Conservation (phyloP, 257 asterid genomes). For the Craterostigma plantagineum region DNA sequence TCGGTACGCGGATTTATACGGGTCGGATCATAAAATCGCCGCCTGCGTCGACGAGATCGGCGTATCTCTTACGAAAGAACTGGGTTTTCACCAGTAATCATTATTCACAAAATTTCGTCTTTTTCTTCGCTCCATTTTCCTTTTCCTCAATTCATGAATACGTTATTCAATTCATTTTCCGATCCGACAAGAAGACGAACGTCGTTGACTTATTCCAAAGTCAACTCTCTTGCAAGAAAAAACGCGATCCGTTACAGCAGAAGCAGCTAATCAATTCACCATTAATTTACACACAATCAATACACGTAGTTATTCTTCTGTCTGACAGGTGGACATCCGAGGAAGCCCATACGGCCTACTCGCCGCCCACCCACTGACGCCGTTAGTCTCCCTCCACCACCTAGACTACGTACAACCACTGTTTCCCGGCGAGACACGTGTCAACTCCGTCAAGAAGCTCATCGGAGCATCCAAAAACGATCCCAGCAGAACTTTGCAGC, state of each 20-base stretch:
- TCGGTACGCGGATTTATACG: conserved; percentile 49
- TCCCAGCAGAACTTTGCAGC: conserved; percentile 52
- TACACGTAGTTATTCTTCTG: neutral
- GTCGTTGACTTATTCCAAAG: no score
- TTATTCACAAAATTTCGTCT: neutral
- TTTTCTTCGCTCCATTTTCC: no score
- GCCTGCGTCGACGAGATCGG: conserved; percentile 61
- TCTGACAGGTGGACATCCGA: conserved; percentile 50
- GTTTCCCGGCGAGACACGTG: conserved; percentile 43
- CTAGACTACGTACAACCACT: conserved; percentile 40
- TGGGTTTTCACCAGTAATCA: conserved; percentile 74
- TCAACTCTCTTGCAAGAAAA: no score
- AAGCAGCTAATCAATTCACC: conserved; percentile 14
- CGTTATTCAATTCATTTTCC: no score
- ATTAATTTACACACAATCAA: neutral
- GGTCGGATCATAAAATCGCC: conserved; percentile 61
- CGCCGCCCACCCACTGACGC: conserved; percentile 70
- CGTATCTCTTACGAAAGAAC: conserved; percentile 51
- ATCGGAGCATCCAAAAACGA: conserved; percentile 34
- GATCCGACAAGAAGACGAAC: no score
- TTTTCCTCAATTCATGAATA: neutral
- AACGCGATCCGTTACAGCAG: no score
- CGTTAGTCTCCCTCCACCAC: conserved; percentile 81
- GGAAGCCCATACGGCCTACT: conserved; percentile 65
- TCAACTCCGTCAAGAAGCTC: conserved; percentile 31